Evolutionary conservation across 176 grass and related monocot genomes (phyloP).

Genomic region (Saccharum officinarum): DNA sequence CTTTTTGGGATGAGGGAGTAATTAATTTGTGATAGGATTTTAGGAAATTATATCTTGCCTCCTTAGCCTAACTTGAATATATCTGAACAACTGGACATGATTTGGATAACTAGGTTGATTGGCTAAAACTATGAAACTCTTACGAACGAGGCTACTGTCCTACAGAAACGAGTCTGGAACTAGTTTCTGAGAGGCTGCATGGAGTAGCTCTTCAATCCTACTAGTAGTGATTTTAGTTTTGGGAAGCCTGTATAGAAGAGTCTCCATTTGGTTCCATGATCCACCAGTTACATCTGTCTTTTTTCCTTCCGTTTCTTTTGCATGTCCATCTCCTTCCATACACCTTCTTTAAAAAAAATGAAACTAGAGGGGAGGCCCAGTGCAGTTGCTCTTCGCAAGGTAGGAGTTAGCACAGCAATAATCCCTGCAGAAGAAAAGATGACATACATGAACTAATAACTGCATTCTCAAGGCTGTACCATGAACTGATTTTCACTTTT

Average conservation of each 20-base stretch:
- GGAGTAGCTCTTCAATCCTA: neutral
- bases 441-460: too few relatives aligned
- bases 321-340: neutral
- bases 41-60: too few relatives aligned
- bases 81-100: too few relatives aligned
- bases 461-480: neutral
- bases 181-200: neutral
- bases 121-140: neutral
- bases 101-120: too few relatives aligned
- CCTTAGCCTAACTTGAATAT: too few relatives aligned
- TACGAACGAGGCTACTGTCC: neutral
- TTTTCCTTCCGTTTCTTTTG: neutral
- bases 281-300: neutral
- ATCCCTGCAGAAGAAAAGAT: neutral
- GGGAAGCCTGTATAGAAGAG: neutral
- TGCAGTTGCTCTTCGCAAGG: neutral
- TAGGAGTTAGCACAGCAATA: neutral
- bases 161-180: neutral
- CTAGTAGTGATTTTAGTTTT: slow-evolving; percentile 17
- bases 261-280: neutral
- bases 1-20: too few relatives aligned
- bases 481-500: neutral
- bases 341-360: neutral
- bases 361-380: neutral
- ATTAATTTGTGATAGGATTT: too few relatives aligned